Conservation (phyloP, 768 basidiomycete genomes). For the Termitomyces sp. region DNA sequence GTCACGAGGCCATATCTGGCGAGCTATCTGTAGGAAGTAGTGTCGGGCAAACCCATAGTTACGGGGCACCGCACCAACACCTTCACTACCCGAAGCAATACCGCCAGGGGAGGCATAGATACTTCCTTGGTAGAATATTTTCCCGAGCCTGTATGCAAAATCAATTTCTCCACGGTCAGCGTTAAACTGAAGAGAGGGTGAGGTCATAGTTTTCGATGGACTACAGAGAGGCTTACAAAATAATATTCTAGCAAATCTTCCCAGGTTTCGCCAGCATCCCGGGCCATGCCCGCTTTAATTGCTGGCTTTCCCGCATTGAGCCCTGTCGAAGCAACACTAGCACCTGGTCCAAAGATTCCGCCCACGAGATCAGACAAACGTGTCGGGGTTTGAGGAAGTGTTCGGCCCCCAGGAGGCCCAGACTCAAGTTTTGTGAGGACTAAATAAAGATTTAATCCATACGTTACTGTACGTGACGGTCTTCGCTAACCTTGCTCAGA, state of each 20-base stretch:
- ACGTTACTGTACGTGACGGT: background rate
- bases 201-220: background rate
- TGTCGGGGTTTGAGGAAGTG: conserved; percentile 76
- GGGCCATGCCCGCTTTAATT: conserved; percentile 78
- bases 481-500: conserved; percentile 66
- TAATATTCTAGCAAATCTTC: conserved; percentile 92
- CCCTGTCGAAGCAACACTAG: conserved; percentile 89
- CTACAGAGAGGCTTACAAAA: conserved; percentile 42
- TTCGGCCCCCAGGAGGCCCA: conserved; percentile 89
- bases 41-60: conserved; percentile 71
- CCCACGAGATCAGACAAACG: conserved; percentile 86
- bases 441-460: conserved; percentile 16
- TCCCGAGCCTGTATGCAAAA: conserved; percentile 90
- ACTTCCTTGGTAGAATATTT: conserved; percentile 94
- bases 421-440: conserved; percentile 78
- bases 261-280: conserved; percentile 90
- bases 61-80: conserved; percentile 83
- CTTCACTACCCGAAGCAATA: conserved; percentile 82
- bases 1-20: conserved; percentile 86
- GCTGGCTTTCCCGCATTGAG: conserved; percentile 65
- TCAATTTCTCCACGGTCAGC: conserved; percentile 87
- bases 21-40: conserved; percentile 84
- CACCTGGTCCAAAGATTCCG: conserved; percentile 92
- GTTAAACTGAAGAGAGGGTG: conserved; percentile 61
- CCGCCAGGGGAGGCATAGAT: conserved; percentile 80